These are phyloP conservation scores for Umbilicus rupestris DNA, from an alignment of 164 flowering plant genomes.

Conservation along the genomic window DNA sequence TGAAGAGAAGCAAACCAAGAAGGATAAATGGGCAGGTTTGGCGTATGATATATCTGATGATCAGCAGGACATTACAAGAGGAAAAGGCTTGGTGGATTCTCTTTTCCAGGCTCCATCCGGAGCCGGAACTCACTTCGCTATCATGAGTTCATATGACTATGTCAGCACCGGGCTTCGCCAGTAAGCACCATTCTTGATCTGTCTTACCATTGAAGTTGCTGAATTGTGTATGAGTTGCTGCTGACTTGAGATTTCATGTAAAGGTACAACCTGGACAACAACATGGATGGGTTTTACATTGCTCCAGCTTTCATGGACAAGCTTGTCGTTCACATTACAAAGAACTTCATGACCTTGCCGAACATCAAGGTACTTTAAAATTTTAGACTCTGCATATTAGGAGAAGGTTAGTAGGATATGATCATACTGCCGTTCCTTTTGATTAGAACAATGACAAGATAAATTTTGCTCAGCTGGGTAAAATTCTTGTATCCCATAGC, in stretches of 20 bases:
- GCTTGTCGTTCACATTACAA: conserved; percentile 60
- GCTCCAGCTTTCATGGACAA: conserved; percentile 84
- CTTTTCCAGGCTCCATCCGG: conserved; percentile 59
- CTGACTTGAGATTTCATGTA: not conserved
- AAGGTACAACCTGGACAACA: conserved; percentile 46
- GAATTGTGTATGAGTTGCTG: not conserved
- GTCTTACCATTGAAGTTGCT: not conserved
- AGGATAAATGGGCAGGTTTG: conserved; percentile 52
- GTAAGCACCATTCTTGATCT: conserved; percentile 19
- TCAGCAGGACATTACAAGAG: conserved; percentile 64
- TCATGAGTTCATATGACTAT: conserved; percentile 55
- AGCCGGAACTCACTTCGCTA: conserved; percentile 47
- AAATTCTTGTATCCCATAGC: not conserved
- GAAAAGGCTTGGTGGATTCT: conserved; percentile 55
- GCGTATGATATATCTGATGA: conserved; percentile 45
- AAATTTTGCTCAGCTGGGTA: not conserved
- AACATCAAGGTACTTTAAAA: conserved; percentile 43
- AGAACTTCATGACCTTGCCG: conserved; percentile 67
- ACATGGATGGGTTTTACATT: conserved; percentile 48
- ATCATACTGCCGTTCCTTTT: no score
- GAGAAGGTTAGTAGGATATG: not conserved
- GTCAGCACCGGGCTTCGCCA: conserved; percentile 40
- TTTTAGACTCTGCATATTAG: not conserved
- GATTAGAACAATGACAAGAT: not conserved
- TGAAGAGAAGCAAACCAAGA: conserved; percentile 31